Conservation (phyloP, 305 asterid species). For the Solanum hybrid region DNA sequence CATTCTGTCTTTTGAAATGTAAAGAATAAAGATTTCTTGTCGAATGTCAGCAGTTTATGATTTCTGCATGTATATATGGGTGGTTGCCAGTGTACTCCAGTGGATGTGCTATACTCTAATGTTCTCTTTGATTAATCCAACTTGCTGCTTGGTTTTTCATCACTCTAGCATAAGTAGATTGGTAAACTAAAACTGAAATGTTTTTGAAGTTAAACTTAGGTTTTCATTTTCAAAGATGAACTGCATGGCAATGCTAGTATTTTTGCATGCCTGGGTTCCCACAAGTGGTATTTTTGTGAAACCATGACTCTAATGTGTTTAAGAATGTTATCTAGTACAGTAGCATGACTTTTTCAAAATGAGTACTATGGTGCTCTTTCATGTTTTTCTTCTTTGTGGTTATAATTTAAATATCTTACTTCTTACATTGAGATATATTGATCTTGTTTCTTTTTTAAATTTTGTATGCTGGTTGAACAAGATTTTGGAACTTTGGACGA, state of each 20-base stretch:
- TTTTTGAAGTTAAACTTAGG: not conserved
- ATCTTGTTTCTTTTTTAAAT: not conserved
- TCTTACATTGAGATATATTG: not conserved
- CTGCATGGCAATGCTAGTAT: not conserved
- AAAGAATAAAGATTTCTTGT: not conserved
- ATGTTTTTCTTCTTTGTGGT: not conserved
- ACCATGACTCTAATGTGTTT: not conserved
- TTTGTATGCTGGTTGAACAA: conserved; percentile 11
- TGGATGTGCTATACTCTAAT: not conserved
- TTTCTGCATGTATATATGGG: not conserved
- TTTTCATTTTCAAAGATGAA: not conserved
- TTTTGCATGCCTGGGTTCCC: not conserved
- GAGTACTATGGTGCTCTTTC: not conserved
- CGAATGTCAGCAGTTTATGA: not conserved
- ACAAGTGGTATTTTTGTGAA: not conserved
- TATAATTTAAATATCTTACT: not conserved
- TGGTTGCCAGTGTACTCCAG: not conserved
- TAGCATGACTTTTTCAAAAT: not conserved
- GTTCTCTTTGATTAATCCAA: not conserved
- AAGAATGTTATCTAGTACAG: not conserved
- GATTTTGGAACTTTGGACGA: conserved; percentile 97
- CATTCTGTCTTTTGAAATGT: not conserved
- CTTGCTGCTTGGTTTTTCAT: not conserved
- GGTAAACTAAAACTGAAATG: not conserved
- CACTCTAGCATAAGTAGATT: not conserved